These are phyloP conservation scores for Hydnum rufescens DNA, from an alignment of 768 basidiomycete species.

Conservation along the genomic window DNA sequence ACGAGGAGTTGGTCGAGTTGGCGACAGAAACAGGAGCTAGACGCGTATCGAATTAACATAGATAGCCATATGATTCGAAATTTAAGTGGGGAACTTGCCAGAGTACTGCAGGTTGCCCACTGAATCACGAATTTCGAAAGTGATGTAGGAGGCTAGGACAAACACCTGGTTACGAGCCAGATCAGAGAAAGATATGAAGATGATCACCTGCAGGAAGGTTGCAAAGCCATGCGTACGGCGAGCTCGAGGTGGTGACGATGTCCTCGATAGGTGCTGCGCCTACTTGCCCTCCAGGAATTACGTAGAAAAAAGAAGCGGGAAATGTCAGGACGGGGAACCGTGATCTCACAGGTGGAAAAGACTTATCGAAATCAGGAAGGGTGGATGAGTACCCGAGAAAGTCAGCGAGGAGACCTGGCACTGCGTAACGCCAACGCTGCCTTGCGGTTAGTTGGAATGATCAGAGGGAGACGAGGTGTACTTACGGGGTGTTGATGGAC, in stretches of 20 bases:
- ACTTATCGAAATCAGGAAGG: constrained; percentile 7
- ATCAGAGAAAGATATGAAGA: background rate
- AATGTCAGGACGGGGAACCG: background rate
- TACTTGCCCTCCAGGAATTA: constrained; percentile 15
- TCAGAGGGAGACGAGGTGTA: background rate
- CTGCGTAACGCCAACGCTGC: constrained; percentile 1
- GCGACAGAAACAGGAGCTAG: constrained; percentile 7
- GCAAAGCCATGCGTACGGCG: constrained; percentile 12
- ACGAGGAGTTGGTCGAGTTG: constrained; percentile 1
- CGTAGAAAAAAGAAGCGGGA: constrained; percentile 1
- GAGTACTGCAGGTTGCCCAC: constrained; percentile 13
- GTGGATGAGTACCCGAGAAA: constrained; percentile 7
- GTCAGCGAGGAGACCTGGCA: constrained; percentile 3
- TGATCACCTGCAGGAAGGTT: constrained; percentile 11
- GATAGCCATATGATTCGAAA: background rate
- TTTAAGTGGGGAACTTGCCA: constrained; percentile 1
- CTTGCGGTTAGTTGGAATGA: no score
- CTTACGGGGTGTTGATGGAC: constrained; percentile 5
- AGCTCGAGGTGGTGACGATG: constrained; percentile 9
- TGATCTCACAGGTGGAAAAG: background rate
- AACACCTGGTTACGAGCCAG: background rate
- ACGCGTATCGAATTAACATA: background rate
- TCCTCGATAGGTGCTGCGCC: constrained; percentile 11
- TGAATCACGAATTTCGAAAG: constrained; percentile 17
- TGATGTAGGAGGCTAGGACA: constrained; percentile 13